A percentile compares a stretch with the other conserved stretches of the same genome.
phyloP scores from a whole-genome alignment of 805 yeast genomes.

The Saccharomycopsis fermentans region DNA sequence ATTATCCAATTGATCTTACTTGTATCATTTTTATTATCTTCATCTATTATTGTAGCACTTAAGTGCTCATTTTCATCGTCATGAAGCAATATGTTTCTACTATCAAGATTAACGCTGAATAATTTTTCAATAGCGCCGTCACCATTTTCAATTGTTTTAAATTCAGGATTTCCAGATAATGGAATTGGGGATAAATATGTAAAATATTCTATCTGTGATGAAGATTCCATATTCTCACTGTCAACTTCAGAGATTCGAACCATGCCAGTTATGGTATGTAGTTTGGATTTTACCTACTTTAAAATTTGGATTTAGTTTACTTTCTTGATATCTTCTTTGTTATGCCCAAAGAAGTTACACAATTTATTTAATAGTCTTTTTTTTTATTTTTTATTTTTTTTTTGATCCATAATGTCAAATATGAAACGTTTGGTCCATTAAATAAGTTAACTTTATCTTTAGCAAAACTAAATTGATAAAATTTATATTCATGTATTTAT shows the following conservation, averaged over 20 bases:
- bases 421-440: neutral
- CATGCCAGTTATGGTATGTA: neutral
- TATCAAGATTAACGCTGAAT: neutral
- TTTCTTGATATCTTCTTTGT: neutral
- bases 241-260: neutral
- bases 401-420: no score
- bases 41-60: neutral
- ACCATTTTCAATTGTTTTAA: neutral
- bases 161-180: neutral
- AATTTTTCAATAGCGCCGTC: neutral
- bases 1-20: neutral
- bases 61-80: neutral
- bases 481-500: neutral
- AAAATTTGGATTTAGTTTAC: no score
- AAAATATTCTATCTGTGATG: neutral
- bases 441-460: no score
- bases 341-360: no score
- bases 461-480: no score
- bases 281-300: no score
- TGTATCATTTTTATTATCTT: neutral
- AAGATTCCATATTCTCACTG: neutral
- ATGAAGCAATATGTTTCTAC: neutral
- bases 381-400: neutral
- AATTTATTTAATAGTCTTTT: no score
- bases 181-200: neutral